Evolutionary conservation across 768 basidiomycete species (phyloP), one percentile per base, ranked within the genome.

Genomic region (Porpolomopsis calyptriformis): DNA sequence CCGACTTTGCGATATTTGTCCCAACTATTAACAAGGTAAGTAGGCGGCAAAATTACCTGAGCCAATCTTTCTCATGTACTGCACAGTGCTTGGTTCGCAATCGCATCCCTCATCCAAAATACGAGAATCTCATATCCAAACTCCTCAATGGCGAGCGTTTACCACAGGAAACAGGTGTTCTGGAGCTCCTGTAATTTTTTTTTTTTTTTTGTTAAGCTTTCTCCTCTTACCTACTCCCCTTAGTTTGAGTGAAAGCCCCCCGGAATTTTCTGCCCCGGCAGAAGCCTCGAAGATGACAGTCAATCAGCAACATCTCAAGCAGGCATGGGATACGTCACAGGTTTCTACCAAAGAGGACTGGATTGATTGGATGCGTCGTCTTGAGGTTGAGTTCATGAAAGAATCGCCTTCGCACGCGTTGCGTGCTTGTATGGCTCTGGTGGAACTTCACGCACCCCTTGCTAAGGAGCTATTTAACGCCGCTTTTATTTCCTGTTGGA

Each of bases 341-440:
- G 73, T 88, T 5, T 67, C 73, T 20, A 85, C 85, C 1, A 72
- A 74, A 43, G 85, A 91, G 37, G 93, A 98, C 52, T 99, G 96
- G 96, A 66, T 74, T 14, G 90, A 92, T 31, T 99, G 96, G 96
- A 83, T 96, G 71, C 90, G 87, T 57, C 76, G 83, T 12, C 74
- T 99, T 7, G 82, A 90, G 14, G 86, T 92, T 2, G 92, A 97
- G 60, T 85, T 98, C 57, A 93, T 99, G 85, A 89, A 93, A 57
- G 92, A 98, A 52, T 97, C 94, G 0, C 94, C 96, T 0, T 96
- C 92, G 1, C 92, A 94, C 66, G 96, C 96, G n/a, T 75, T 99
- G 31, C 79, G 96, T 36, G 92, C 96, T 0, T 97, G 94, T 57
- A 90, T 91, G 78, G 88, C 80, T 55, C 67, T 98, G 37, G 91